phyloP scores from a whole-genome alignment of 192 early-diverging fungal species.

The Entomortierella lignicola region DNA sequence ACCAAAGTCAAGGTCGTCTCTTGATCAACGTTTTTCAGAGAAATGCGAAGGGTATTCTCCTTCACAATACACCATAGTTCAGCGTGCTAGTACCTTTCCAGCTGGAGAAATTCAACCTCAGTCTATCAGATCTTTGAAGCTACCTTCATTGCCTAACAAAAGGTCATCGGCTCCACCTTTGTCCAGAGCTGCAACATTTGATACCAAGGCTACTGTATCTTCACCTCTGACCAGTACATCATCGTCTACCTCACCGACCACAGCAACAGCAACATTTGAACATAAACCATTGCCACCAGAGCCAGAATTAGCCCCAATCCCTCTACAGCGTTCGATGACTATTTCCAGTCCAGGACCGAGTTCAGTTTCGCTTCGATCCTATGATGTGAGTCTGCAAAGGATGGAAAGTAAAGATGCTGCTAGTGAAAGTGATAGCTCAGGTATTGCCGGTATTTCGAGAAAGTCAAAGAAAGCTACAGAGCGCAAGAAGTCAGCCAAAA shows the following conservation, averaged over 20 bases:
- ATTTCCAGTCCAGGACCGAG: conserved; percentile 16
- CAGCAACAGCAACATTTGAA: neutral
- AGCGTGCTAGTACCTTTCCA: conserved; percentile 32
- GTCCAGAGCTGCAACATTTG: conserved; percentile 3
- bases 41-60: conserved; percentile 21
- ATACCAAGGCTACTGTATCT: neutral
- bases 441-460: conserved; percentile 1
- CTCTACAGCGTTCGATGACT: conserved; percentile 8
- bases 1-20: conserved; percentile 7
- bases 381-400: conserved; percentile 24
- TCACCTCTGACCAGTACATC: neutral
- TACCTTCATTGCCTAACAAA: conserved; percentile 24
- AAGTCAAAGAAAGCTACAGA: conserved; percentile 25
- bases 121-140: conserved; percentile 5
- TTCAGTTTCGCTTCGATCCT: conserved; percentile 27
- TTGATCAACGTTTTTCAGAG: conserved; percentile 20
- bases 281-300: neutral
- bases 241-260: neutral
- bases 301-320: neutral
- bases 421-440: conserved; percentile 47
- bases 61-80: conserved; percentile 25
- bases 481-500: conserved; percentile 28
- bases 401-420: conserved; percentile 46
- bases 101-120: conserved; percentile 46
- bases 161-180: conserved; percentile 38